Evolutionary conservation across 805 yeast species (phyloP), one percentile per base, ranked within the genome.

Genomic region (Scheffersomyces amazonensis): DNA sequence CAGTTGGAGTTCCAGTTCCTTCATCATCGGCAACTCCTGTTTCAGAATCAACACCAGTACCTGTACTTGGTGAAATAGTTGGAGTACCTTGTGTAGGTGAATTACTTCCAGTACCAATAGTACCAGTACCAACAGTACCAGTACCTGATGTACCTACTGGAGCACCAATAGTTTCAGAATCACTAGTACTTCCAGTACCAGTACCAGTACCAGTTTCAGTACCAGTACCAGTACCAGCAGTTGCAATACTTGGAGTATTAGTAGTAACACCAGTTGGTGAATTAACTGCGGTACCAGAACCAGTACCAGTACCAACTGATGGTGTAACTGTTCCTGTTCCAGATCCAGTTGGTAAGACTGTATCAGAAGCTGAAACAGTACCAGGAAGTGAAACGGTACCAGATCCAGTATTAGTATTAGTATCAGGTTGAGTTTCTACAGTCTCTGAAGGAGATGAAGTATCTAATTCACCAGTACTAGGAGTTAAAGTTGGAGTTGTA

Each of bases 111-210:
- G 16, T 5, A 13, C 17, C 30, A 5, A 17, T 13, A 27, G 17
- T 5, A 13, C 3, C 17, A 13, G 30, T n/a, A 13, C 11, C 7
- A 27, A 13, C 7, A 27, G 30, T 27, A 5, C 5, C 17, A 27
- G 30, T 27, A 13, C 30, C 39, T 13, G 34, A 25, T 12, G 33
- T 36, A 9, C 22, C 16, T 4, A 43, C 18, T 8, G 27, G 22
- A 32, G 32, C 32, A 10, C 41, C 42, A 25, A 37, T 30, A 23
- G 27, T 23, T 9, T 6, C 5, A 23, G n/a, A 7, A 9, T 6
- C n/a, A 27, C 30, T 17, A 5, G 30, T 8, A 8, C 13, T 24
- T 7, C 12, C n/a, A 11, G 27, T 13, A 9, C 12, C 27, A 24
- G n/a, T 11, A 9, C 12, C n/a, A 24, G 27, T 10, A 5, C 13